phyloP scores from a whole-genome alignment of 495 filamentous ascomycete species.

The Pseudoneurospora amorphoporcata region DNA sequence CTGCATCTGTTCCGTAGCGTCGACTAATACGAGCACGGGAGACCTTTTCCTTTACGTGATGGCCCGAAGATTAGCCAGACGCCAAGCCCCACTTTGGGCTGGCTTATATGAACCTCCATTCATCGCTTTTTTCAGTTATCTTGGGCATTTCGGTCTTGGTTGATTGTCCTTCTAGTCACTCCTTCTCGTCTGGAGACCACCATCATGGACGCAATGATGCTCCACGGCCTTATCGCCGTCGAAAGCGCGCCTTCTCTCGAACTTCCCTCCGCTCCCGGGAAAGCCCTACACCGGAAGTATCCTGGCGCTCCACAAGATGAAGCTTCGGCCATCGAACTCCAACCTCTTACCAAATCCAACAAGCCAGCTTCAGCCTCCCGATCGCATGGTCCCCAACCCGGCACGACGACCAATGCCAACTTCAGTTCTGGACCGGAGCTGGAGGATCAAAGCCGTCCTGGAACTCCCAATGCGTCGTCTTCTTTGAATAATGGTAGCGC shows the following conservation, averaged over 20 bases:
- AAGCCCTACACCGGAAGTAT: constrained; percentile 26
- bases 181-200: neutral
- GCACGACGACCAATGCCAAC: neutral
- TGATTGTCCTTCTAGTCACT: too few species aligned
- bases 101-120: neutral
- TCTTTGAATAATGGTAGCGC: constrained; percentile 18
- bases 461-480: constrained; percentile 38
- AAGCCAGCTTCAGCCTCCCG: constrained; percentile 16
- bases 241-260: neutral
- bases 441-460: constrained; percentile 37
- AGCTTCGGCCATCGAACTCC: constrained; percentile 24
- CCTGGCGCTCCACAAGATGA: constrained; percentile 27
- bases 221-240: neutral
- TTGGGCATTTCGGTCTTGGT: too few species aligned
- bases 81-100: neutral
- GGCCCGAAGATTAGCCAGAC: neutral
- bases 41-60: neutral
- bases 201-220: neutral
- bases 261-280: constrained; percentile 21
- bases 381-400: constrained; percentile 18
- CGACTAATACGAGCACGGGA: neutral
- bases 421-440: neutral
- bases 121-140: too few species aligned
- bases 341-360: constrained; percentile 9
- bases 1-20: neutral